Base-by-base conservation (phyloP, 2,329 filamentous ascomycete genomes). In the Colletotrichum cereale region DNA sequence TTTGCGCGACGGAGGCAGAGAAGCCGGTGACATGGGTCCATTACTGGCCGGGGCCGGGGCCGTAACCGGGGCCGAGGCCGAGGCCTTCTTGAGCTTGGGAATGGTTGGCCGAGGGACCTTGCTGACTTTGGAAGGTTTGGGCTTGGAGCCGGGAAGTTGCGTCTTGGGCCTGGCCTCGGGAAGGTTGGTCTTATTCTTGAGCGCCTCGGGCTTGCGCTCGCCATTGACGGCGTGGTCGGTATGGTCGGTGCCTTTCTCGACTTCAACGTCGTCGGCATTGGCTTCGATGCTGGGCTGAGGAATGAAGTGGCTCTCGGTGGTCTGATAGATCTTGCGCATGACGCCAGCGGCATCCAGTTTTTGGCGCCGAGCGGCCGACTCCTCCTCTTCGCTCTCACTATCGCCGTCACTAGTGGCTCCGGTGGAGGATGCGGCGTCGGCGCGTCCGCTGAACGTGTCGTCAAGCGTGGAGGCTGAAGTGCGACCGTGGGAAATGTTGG, bases 391-490 rank as follows among this genome's bases (percentile, higher is more conserved):
- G 77, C 90, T 89, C 50, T 91, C 90, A 71, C 89, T 91, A 47
- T 94, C 93, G 67, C 87, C 89, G 68, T 96, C 93, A 75, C 93
- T 95, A 58, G 93, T 96, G 66, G 93, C 94, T 65, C 93, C 93
- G 55, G 93, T 94, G 2, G 94, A 97, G 3, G 94, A 97, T 60
- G 93, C 90, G 58, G 89, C 90, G 79, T 98, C 96, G 50, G 95
- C 95, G 77, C 91, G 91, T 58, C 95, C 95, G 80, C 96, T 98
- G 74, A 98, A 93, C 1, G 94, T 95, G 81, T 98, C 96, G 78
- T 98, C 96, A 67, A 96, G 86, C 7, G 96, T 98, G 0, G 96
- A 98, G 8, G 95, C 94, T 11, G 96, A 98, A 3, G 94, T 97
- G 75, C 96, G 93, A 66, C 95, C 95, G 77, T 97, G 94, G 2